Conservation (phyloP, 768 basidiomycete genomes). For the Coprinellus micaceus region DNA sequence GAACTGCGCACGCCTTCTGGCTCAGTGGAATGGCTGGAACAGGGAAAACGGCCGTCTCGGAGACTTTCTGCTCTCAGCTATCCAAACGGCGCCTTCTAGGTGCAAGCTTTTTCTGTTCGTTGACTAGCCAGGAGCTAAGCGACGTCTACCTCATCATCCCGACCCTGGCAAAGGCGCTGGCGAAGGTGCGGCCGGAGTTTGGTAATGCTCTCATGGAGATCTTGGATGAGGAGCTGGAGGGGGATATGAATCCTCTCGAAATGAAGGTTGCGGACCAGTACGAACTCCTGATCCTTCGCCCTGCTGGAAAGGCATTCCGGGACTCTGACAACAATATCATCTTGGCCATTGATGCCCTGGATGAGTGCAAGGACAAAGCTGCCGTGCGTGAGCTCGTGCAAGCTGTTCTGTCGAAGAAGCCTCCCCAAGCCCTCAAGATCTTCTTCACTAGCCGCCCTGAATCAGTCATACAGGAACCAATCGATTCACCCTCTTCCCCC, state of each 20-base stretch:
- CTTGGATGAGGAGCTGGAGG: not conserved
- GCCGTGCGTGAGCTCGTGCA: slow-evolving; percentile 15
- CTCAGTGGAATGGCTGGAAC: slow-evolving; percentile 4
- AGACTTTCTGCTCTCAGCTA: slow-evolving; percentile 4
- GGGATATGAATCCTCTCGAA: not conserved
- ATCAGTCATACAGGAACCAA: slow-evolving; percentile 6
- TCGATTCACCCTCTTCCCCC: not conserved
- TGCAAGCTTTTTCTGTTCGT: slow-evolving; percentile 8
- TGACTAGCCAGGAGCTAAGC: not conserved
- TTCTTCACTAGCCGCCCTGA: slow-evolving; percentile 20
- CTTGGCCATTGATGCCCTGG: slow-evolving; percentile 21
- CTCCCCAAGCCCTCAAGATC: slow-evolving; percentile 16
- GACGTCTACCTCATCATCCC: not conserved
- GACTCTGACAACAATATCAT: not conserved
- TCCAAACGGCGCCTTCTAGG: not conserved
- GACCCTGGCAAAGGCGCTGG: not conserved
- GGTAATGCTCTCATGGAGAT: not conserved
- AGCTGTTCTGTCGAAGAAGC: slow-evolving; percentile 2
- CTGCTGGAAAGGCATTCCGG: not conserved
- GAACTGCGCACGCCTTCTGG: not conserved
- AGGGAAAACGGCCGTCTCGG: slow-evolving; percentile 9
- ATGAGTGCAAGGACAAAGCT: slow-evolving; percentile 14
- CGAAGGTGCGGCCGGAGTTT: not conserved
- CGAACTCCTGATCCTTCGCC: not conserved
- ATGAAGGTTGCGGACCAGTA: slow-evolving; percentile 1